These are phyloP conservation scores for Peniophora sp. DNA, from an alignment of 1,284 basidiomycete genomes.

Conservation along the genomic window DNA sequence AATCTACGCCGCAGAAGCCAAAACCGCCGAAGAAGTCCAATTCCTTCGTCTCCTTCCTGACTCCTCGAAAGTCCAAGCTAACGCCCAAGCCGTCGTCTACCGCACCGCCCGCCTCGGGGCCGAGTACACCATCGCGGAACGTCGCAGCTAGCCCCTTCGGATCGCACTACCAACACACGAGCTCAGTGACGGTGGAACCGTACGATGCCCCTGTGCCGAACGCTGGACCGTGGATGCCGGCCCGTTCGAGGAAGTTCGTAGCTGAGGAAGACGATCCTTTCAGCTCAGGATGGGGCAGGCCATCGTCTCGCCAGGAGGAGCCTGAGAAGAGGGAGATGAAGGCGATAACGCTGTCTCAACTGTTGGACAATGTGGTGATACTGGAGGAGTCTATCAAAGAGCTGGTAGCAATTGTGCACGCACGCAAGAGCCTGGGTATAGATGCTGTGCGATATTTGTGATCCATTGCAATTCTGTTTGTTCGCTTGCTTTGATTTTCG, in stretches of 20 bases:
- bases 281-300: conserved; percentile 44
- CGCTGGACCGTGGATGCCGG: conserved; percentile 55
- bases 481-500: neutral
- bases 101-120: conserved; percentile 32
- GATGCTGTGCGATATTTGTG: conserved; percentile 73
- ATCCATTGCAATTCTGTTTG: neutral
- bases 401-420: conserved; percentile 80
- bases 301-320: conserved; percentile 16
- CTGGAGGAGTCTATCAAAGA: conserved; percentile 96
- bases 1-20: conserved; percentile 36
- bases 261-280: conserved; percentile 64
- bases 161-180: conserved; percentile 78
- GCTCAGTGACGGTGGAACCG: conserved; percentile 66
- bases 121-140: conserved; percentile 37
- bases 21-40: conserved; percentile 44
- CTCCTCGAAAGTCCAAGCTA: conserved; percentile 59
- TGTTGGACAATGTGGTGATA: conserved; percentile 93
- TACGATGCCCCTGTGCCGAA: conserved; percentile 54
- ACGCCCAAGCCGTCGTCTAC: conserved; percentile 23
- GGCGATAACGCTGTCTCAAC: conserved; percentile 67
- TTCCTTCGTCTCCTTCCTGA: conserved; percentile 70
- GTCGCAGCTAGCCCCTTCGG: conserved; percentile 76
- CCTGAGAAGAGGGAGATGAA: conserved; percentile 24
- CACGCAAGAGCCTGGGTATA: conserved; percentile 79
- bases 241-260: conserved; percentile 41